phyloP scores from a whole-genome alignment of 176 grass and related monocot species.

The Pontederia crassipes region DNA sequence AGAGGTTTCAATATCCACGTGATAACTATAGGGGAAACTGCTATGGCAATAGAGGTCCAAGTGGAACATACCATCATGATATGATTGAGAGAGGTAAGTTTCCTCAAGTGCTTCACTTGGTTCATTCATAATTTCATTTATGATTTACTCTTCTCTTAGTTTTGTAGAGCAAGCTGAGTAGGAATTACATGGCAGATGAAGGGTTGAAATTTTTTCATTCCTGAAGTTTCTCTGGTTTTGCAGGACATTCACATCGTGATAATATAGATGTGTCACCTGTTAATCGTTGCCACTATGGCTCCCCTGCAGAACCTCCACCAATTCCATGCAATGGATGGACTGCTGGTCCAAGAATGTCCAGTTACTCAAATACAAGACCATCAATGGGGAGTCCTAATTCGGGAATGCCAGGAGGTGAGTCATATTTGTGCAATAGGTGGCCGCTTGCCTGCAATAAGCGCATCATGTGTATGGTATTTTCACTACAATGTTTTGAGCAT shows the following conservation, averaged over 20 bases:
- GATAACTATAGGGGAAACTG: constrained; percentile 42
- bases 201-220: background rate
- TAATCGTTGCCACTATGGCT: constrained; percentile 31
- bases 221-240: constrained; percentile 9
- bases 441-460: background rate
- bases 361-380: constrained; percentile 35
- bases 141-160: background rate
- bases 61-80: constrained; percentile 55
- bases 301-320: constrained; percentile 41
- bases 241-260: constrained; percentile 37
- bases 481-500: no score
- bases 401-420: constrained; percentile 42
- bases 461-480: no score
- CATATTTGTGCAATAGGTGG: background rate
- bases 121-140: constrained; percentile 9
- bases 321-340: constrained; percentile 55
- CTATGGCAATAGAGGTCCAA: constrained; percentile 30
- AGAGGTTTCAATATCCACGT: constrained; percentile 35
- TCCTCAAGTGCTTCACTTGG: constrained; percentile 34
- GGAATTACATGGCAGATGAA: no score
- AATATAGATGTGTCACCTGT: constrained; percentile 41
- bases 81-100: constrained; percentile 36
- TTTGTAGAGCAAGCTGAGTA: background rate
- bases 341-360: constrained; percentile 48
- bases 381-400: constrained; percentile 45